Evolutionary conservation across 148 eudicot species (phyloP).

Genomic region (Mesembryanthemum crystallinum): DNA sequence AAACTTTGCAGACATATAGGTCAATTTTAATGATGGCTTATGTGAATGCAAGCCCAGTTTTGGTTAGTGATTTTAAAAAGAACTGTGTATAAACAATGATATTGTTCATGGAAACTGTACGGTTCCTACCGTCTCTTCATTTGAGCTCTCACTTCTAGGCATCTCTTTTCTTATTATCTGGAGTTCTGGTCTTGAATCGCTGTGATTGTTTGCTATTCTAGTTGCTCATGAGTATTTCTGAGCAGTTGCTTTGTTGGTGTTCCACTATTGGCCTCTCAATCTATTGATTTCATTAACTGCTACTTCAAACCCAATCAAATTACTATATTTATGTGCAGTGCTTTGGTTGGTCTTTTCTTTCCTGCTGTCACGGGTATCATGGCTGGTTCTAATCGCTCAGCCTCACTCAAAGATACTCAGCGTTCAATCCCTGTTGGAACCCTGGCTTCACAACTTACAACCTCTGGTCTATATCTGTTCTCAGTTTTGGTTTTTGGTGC

Average conservation of each 20-base stretch:
- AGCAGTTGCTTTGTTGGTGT: not conserved
- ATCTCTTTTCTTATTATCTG: not conserved
- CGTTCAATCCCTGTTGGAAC: conserved; percentile 94
- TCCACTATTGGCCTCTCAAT: not conserved
- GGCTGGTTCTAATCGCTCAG: conserved; percentile 99
- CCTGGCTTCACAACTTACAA: conserved; percentile 82
- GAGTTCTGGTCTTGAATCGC: not conserved
- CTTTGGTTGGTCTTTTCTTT: conserved; percentile 97
- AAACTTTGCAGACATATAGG: no score
- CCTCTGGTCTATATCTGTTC: conserved; percentile 63
- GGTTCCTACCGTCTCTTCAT: not conserved
- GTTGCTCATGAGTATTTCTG: not conserved
- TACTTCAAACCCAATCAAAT: not conserved
- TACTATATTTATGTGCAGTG: conserved; percentile 46
- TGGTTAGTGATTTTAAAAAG: not conserved
- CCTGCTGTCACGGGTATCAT: conserved; percentile 99
- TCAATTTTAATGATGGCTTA: not conserved
- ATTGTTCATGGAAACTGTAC: not conserved
- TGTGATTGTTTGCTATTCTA: not conserved
- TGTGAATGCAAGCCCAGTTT: not conserved
- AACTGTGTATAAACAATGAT: not conserved
- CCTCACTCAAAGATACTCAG: conserved; percentile 92
- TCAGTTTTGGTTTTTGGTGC: conserved; percentile 88
- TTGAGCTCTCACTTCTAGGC: not conserved
- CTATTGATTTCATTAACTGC: not conserved